Base-by-base conservation (phyloP, 805 yeast genomes). In the Yarrowia keelungensis region DNA sequence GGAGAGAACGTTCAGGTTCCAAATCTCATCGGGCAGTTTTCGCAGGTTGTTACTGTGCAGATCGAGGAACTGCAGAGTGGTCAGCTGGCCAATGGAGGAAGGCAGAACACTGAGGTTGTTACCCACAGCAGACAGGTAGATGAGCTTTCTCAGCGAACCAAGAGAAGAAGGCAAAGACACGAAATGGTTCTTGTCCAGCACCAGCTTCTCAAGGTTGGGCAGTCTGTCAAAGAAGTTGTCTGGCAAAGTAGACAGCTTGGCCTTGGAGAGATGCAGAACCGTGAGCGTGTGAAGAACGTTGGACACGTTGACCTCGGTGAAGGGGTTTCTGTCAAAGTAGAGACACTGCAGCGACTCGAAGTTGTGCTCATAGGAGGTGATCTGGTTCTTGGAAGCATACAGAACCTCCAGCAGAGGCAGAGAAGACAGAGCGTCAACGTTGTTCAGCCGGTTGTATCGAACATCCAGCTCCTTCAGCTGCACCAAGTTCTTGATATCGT, bases 1-100 rank as follows among this genome's bases (percentile, higher is more conserved):
- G 5, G 85, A 82, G 72, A 90, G 81, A 7, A 86, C 84, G 49
- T 77, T 78, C 74, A 91, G 77, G 66, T 83, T 79, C 89, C 93
- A 90, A 42, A 90, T 82, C 22, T 86, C 89, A 38, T 83, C 83
- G 0, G 92, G 90, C 38, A 94, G 79, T 8, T 80, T 76, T 72
- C 91, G 88, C 72, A 94, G 81, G 74, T 92, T 92, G 78, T 94
- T 94, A 51, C 90, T 86, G 78, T 94, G 97, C 51, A 92, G 79
- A 76, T 94, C 97, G 69, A 94, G 80, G 56, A 84, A 81, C 73
- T 84, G 87, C 71, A 94, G 81, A 39, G 85, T 83, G 3, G 81
- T 78, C 69, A 93, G 81, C 15, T 82, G 74, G 2, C 91, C 88
- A 42, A 95, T 84, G 12, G 86, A 84, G 2, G 81, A 77, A 0